Conservation (phyloP, 257 asterid genomes). For the Forsythia viridissima region DNA sequence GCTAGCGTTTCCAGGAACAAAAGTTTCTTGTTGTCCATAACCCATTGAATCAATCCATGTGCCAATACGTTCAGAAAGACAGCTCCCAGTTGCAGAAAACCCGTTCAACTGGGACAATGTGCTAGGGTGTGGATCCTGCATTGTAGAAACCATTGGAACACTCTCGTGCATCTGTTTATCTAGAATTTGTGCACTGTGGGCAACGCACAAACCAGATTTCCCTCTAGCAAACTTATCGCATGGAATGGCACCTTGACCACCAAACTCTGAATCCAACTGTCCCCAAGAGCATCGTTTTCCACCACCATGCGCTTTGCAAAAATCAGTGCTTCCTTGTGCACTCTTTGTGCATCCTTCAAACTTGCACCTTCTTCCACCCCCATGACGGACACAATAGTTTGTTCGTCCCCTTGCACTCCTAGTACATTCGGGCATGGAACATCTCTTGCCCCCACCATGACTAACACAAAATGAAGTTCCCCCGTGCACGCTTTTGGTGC, state of each 20-base stretch:
- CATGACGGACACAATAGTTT: conserved; percentile 61
- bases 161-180: conserved; percentile 25
- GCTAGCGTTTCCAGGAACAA: conserved; percentile 11
- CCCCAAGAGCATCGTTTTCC: conserved; percentile 72
- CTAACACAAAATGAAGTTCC: conserved; percentile 66
- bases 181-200: conserved; percentile 50
- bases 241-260: conserved; percentile 19
- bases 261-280: conserved; percentile 36
- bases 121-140: conserved; percentile 22
- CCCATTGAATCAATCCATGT: conserved; percentile 16
- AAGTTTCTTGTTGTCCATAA: conserved; percentile 19
- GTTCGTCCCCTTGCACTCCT: conserved; percentile 74
- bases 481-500: conserved; percentile 71
- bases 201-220: conserved; percentile 59
- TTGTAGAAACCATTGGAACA: conserved; percentile 15
- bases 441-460: conserved; percentile 75
- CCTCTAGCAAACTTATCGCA: conserved; percentile 76
- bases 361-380: conserved; percentile 73
- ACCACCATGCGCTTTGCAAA: conserved; percentile 71
- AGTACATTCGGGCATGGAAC: conserved; percentile 47
- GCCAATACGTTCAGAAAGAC: conserved; percentile 7
- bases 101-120: conserved; percentile 22
- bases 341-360: conserved; percentile 62
- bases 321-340: conserved; percentile 73
- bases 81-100: conserved; percentile 11